A percentile compares a stretch with the other conserved stretches of the same genome.
Evolutionary conservation across 2,329 filamentous ascomycete genomes (phyloP).

Genomic region (Tolypocladium tundrense): DNA sequence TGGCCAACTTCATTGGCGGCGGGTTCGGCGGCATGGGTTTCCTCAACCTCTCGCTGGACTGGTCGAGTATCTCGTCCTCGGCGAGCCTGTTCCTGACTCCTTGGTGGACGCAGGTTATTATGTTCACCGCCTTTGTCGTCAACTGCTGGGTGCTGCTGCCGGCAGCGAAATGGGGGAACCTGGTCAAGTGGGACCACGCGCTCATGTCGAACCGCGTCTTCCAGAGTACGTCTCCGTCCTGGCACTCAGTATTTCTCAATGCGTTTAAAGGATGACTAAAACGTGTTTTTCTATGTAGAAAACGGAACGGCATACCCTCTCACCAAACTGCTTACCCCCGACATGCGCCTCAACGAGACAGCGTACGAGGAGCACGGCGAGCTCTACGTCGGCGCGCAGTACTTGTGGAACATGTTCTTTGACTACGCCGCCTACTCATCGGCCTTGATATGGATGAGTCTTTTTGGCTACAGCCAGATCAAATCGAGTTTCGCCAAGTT

Average conservation of each 20-base stretch:
- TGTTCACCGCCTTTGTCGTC: slow-evolving; percentile 43
- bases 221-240: slow-evolving; percentile 14
- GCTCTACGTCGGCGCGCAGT: slow-evolving; percentile 47
- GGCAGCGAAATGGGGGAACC: slow-evolving; percentile 45
- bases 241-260: background rate
- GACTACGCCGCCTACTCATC: slow-evolving; percentile 50
- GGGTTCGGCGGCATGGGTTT: slow-evolving; percentile 54
- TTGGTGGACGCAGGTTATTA: slow-evolving; percentile 48
- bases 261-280: background rate
- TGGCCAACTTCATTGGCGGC: slow-evolving; percentile 50
- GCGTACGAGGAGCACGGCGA: slow-evolving; percentile 38
- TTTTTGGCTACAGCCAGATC: slow-evolving; percentile 43
- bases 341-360: slow-evolving; percentile 34
- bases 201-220: slow-evolving; percentile 50
- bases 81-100: slow-evolving; percentile 43
- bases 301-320: slow-evolving; percentile 25
- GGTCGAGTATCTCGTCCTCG: slow-evolving; percentile 47
- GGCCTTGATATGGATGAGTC: slow-evolving; percentile 46
- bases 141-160: slow-evolving; percentile 50
- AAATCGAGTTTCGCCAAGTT: slow-evolving; percentile 33
- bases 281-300: slow-evolving; percentile 3
- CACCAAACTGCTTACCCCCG: slow-evolving; percentile 19
- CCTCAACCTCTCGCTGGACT: slow-evolving; percentile 48
- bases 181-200: slow-evolving; percentile 39
- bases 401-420: slow-evolving; percentile 49